These are phyloP conservation scores for Candida andamanensis DNA, from an alignment of 805 yeast genomes.

Conservation along the genomic window DNA sequence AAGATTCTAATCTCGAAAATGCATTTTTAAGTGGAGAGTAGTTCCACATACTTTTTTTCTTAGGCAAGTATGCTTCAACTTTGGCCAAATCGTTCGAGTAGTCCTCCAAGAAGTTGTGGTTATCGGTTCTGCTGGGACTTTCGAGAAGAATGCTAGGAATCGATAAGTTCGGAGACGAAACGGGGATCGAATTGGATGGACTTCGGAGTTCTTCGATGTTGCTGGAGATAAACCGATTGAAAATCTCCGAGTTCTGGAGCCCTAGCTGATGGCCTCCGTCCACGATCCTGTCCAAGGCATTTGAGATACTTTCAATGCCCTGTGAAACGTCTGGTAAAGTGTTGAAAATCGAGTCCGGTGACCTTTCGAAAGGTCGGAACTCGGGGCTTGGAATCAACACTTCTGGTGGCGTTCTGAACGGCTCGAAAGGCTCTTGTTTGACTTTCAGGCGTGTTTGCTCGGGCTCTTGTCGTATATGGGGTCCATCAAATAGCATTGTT, in stretches of 20 bases:
- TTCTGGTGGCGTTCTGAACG: slow-evolving; percentile 14
- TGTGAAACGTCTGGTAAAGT: slow-evolving; percentile 16
- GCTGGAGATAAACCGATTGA: slow-evolving; percentile 18
- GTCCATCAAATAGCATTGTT: no score
- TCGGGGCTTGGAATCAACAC: slow-evolving; percentile 6
- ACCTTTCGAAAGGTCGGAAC: background rate
- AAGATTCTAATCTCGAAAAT: background rate
- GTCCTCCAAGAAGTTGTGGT: slow-evolving; percentile 16
- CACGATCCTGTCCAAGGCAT: slow-evolving; percentile 21
- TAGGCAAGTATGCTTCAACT: slow-evolving; percentile 19
- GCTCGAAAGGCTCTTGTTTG: slow-evolving; percentile 7
- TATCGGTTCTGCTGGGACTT: background rate
- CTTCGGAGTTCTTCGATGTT: slow-evolving; percentile 3
- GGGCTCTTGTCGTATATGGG: no score
- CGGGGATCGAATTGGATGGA: background rate
- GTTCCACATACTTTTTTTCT: background rate
- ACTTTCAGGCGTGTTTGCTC: no score
- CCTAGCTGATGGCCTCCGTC: slow-evolving; percentile 22
- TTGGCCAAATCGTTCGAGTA: slow-evolving; percentile 35
- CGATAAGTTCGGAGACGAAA: background rate
- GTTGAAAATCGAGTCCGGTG: background rate
- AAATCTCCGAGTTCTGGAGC: slow-evolving; percentile 22
- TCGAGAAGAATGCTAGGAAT: background rate
- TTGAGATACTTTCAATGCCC: slow-evolving; percentile 22
- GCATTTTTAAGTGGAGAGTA: background rate